These are phyloP conservation scores for Sarocladium strictum DNA, from an alignment of 2,329 filamentous ascomycete genomes.

Conservation along the genomic window DNA sequence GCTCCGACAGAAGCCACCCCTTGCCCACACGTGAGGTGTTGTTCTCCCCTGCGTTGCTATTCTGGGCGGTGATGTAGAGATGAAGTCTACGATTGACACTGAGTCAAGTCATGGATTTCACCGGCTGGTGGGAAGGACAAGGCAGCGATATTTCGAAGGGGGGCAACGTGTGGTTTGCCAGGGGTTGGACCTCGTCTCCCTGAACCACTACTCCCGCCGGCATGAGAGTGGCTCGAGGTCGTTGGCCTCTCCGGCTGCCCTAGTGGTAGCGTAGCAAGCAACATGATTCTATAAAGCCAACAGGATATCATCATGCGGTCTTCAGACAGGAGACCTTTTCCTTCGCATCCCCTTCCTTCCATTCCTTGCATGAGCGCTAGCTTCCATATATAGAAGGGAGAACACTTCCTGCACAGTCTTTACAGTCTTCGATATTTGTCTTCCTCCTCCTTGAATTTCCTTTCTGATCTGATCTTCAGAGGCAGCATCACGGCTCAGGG, in stretches of 20 bases:
- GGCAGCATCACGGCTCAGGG: no score
- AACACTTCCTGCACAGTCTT: neutral
- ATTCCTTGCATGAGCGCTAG: neutral
- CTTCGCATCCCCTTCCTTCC: neutral
- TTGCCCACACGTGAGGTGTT: neutral
- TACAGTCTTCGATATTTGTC: neutral
- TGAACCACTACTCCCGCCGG: neutral
- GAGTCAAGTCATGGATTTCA: neutral
- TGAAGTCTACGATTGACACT: no score
- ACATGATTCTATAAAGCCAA: neutral
- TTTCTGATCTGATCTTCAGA: constrained; percentile 9
- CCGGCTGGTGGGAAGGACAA: neutral
- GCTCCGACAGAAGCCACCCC: neutral
- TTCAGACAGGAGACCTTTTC: neutral
- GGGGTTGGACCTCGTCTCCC: neutral
- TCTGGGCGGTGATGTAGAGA: no score
- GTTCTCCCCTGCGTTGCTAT: neutral
- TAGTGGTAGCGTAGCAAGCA: neutral
- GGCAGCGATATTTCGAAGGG: neutral
- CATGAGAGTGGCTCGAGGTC: neutral
- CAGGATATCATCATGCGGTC: neutral
- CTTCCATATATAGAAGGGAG: neutral
- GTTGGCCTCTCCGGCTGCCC: constrained; percentile 3
- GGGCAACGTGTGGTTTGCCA: neutral
- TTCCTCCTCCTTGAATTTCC: constrained; percentile 6